A percentile compares a stretch with the other conserved stretches of the same genome.
phyloP scores from a whole-genome alignment of 495 filamentous ascomycete genomes.

The Trichoderma reesei region DNA sequence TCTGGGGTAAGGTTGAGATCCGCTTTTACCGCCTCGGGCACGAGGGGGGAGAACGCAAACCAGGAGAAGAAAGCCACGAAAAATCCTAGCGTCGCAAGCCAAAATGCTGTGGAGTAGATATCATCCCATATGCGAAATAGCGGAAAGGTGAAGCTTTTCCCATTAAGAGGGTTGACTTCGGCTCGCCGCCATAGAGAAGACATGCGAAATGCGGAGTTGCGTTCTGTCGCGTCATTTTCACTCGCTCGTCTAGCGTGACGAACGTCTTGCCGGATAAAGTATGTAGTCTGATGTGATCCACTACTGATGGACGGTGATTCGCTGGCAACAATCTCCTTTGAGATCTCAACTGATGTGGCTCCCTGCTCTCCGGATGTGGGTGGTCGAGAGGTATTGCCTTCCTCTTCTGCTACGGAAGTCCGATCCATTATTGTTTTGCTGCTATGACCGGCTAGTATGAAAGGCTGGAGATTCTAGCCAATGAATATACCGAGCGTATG shows the following conservation, averaged over 20 bases:
- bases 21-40: not conserved
- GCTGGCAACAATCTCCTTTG: not conserved
- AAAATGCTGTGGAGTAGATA: not conserved
- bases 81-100: not conserved
- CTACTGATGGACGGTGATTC: not conserved
- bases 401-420: not conserved
- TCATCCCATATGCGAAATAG: not conserved
- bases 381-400: not conserved
- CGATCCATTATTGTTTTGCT: not conserved
- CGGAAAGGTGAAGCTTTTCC: not conserved
- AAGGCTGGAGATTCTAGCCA: too few relatives aligned
- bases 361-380: not conserved
- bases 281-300: not conserved
- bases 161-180: constrained; percentile 1
- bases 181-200: not conserved
- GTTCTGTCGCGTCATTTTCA: not conserved
- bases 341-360: not conserved
- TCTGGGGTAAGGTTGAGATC: constrained; percentile 61
- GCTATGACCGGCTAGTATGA: too few relatives aligned
- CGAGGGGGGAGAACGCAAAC: not conserved
- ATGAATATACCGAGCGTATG: too few relatives aligned
- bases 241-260: not conserved
- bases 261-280: not conserved
- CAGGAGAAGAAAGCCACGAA: not conserved
- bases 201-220: not conserved